Evolutionary conservation across 2,329 filamentous ascomycete species (phyloP).

Genomic region (Ophiosphaerella herpotricha): DNA sequence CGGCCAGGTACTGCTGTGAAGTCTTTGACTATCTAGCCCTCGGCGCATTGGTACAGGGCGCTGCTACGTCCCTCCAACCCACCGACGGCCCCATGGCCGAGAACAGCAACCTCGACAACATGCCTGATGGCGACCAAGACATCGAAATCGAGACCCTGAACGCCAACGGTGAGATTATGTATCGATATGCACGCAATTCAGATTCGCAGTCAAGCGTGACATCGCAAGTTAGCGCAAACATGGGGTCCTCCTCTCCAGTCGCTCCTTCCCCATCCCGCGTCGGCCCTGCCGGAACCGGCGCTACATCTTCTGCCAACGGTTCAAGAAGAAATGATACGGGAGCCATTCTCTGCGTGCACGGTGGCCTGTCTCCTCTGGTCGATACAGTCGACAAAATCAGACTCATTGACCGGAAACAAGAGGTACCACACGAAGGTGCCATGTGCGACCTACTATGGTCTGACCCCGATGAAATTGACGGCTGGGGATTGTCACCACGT

Average conservation of each 20-base stretch:
- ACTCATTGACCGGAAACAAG: slow-evolving; percentile 89
- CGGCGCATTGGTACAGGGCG: slow-evolving; percentile 87
- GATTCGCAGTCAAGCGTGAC: slow-evolving; percentile 44
- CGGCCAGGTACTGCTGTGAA: slow-evolving; percentile 76
- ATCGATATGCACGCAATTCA: slow-evolving; percentile 64
- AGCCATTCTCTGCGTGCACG: slow-evolving; percentile 93
- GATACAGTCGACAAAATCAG: slow-evolving; percentile 96
- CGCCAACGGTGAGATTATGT: slow-evolving; percentile 77
- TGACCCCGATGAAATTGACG: slow-evolving; percentile 96
- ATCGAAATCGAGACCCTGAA: slow-evolving; percentile 94
- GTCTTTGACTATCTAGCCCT: slow-evolving; percentile 96
- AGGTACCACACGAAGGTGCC: slow-evolving; percentile 96
- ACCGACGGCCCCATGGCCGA: slow-evolving; percentile 60
- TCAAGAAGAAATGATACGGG: slow-evolving; percentile 56
- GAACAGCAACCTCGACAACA: slow-evolving; percentile 55
- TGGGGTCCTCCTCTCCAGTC: slow-evolving; percentile 41
- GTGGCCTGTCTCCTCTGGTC: slow-evolving; percentile 86
- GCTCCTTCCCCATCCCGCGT: slow-evolving; percentile 57
- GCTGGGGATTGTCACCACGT: slow-evolving; percentile 91
- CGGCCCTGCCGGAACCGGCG: slow-evolving; percentile 79
- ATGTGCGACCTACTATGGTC: slow-evolving; percentile 99
- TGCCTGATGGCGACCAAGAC: slow-evolving; percentile 66
- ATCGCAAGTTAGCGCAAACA: slow-evolving; percentile 36
- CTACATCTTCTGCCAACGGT: slow-evolving; percentile 69
- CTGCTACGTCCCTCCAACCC: slow-evolving; percentile 67